A percentile compares a stretch with the other conserved stretches of the same genome.
phyloP scores from a whole-genome alignment of 306 rosid genomes.

The Macrotyloma uniflorum region DNA sequence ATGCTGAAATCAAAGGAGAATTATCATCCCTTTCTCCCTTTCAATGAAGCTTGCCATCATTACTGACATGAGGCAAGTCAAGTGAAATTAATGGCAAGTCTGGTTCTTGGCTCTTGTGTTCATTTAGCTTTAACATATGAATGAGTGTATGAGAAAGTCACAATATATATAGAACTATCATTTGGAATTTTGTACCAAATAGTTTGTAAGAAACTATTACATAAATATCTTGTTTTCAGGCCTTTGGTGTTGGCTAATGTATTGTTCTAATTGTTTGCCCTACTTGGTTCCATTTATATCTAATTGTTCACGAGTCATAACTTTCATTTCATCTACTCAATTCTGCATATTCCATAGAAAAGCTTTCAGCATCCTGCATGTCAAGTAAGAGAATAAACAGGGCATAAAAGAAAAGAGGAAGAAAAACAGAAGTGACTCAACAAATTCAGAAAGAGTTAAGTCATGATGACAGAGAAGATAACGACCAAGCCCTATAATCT shows the following conservation, averaged over 20 bases:
- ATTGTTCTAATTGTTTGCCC: not conserved
- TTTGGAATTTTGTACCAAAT: not conserved
- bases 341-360: not conserved
- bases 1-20: not conserved
- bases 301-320: not conserved
- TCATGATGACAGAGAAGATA: not conserved
- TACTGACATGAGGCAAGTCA: no score
- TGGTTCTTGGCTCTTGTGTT: slow-evolving; percentile 27
- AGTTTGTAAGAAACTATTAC: not conserved
- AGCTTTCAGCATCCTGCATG: not conserved
- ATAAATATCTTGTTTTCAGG: not conserved
- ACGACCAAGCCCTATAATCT: not conserved
- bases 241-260: not conserved
- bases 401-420: not conserved
- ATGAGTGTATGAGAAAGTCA: not conserved
- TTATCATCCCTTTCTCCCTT: no score
- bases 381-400: not conserved
- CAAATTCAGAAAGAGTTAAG: not conserved
- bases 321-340: not conserved
- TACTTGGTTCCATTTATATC: not conserved
- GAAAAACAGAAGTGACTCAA: not conserved
- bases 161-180: not conserved
- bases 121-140: not conserved
- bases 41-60: no score
- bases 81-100: not conserved